These are phyloP conservation scores for Lactifluus echinatus DNA, from an alignment of 768 basidiomycete species.

Conservation along the genomic window DNA sequence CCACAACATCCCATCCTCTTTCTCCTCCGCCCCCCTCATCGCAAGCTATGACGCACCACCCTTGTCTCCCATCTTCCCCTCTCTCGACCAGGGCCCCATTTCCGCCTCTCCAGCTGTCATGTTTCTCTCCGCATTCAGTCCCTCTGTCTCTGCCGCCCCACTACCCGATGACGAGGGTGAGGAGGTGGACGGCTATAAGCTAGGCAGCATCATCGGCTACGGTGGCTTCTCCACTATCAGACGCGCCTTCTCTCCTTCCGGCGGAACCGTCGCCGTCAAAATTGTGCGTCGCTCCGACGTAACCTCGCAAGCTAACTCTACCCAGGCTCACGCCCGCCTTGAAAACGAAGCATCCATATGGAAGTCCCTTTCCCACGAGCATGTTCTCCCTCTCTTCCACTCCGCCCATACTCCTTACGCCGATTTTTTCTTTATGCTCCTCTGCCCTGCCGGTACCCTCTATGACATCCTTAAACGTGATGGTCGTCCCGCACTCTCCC, in stretches of 20 bases:
- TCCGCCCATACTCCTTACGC: slow-evolving; percentile 49
- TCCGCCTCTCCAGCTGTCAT: slow-evolving; percentile 60
- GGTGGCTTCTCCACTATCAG: slow-evolving; percentile 80
- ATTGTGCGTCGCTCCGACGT: slow-evolving; percentile 59
- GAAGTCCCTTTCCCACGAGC: slow-evolving; percentile 72
- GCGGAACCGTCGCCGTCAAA: slow-evolving; percentile 73
- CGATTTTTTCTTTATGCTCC: slow-evolving; percentile 75
- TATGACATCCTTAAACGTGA: slow-evolving; percentile 74
- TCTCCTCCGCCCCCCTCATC: slow-evolving; percentile 18
- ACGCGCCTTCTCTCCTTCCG: slow-evolving; percentile 51
- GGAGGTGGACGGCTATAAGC: slow-evolving; percentile 57
- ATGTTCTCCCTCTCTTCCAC: slow-evolving; percentile 78
- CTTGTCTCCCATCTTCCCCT: slow-evolving; percentile 10
- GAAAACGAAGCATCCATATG: slow-evolving; percentile 67
- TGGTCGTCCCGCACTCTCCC: slow-evolving; percentile 55
- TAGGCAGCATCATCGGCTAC: slow-evolving; percentile 68
- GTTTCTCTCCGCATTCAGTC: slow-evolving; percentile 60
- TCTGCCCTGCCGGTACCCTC: slow-evolving; percentile 78
- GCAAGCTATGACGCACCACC: slow-evolving; percentile 6
- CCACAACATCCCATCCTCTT: slow-evolving; percentile 1
- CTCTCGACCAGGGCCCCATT: slow-evolving; percentile 12
- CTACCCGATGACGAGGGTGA: slow-evolving; percentile 62
- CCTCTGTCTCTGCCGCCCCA: slow-evolving; percentile 28
- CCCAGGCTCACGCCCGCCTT: slow-evolving; percentile 44
- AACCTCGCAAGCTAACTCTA: slow-evolving; percentile 42